Evolutionary conservation across 331 rosid genomes (phyloP), one percentile per base, ranked within the genome.

Genomic region (Cucumis variabilis): DNA sequence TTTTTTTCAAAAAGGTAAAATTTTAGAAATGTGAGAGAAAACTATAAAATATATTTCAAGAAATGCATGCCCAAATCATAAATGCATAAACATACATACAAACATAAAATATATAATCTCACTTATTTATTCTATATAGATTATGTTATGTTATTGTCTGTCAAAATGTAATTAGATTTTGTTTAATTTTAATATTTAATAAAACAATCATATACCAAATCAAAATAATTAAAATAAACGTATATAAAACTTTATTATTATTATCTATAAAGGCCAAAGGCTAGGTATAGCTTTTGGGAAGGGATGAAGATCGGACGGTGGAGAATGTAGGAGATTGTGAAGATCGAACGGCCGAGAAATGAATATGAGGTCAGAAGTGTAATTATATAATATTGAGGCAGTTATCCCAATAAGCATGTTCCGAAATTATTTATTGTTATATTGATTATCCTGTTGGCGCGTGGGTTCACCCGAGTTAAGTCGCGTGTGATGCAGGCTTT

Each of bases 401-500:
- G 91, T 83, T 87, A 88, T 89, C 90, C 85, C 87, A 86, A 87
- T 73, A 62, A 83, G 89, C 90, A 91, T 90, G 90, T 88, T 82
- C 55, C 55, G 48, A 25, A 63, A 78, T 53, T 65, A 88, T 87
- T 83, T 2, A 28, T 58, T 44, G 6, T 7, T 44, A 44, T 44
- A 44, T 44, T 44, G 6, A 44, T 44, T 20, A 13, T 75, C 4
- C 17, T 25, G 11, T n/a, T n/a, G 44, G 72, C 86, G 55, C 86
- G 86, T 83, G 23, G 55, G 1, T 41, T 12, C 86, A 62, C 33
- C 0, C 23, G 74, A 9, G 9, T 19, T 1, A 9, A 14, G 7
- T 50, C 90, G 84, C 90, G 88, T 86, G 21, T 74, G 88, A 87
- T 4, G 12, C 46, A 3, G 3, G 2, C 11, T 2, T 46, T 14